Conservation (phyloP, 169 alveolate genomes). For the Plasmodium gaboni region DNA sequence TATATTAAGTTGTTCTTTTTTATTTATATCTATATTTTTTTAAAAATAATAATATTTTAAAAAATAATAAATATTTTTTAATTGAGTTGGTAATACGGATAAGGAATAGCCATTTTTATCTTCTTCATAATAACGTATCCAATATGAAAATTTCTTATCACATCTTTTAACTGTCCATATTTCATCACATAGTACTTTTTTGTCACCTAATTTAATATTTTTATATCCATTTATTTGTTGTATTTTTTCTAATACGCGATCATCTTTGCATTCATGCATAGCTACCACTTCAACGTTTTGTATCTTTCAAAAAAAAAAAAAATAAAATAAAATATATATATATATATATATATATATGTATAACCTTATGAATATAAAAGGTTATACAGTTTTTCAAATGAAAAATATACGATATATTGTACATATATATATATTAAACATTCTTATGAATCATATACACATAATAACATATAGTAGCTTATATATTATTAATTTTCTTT, state of each 20-base stretch:
- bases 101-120: conserved; percentile 85
- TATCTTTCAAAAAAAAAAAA: conserved; percentile 64
- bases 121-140: conserved; percentile 81
- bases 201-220: conserved; percentile 25
- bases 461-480: too few species aligned
- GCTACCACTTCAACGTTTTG: conserved; percentile 85
- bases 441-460: too few species aligned
- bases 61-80: conserved; percentile 77
- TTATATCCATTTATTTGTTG: conserved; percentile 43
- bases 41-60: conserved; percentile 78
- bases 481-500: neutral
- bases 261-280: conserved; percentile 78
- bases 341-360: neutral
- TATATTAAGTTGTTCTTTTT: neutral
- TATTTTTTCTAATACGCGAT: conserved; percentile 78
- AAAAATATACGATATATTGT: too few species aligned
- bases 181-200: conserved; percentile 78
- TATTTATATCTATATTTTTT: neutral
- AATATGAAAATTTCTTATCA: conserved; percentile 74
- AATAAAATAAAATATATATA: neutral
- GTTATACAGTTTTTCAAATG: neutral
- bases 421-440: too few species aligned
- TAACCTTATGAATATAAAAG: neutral
- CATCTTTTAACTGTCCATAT: conserved; percentile 84
- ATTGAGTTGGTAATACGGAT: conserved; percentile 77